phyloP scores from a whole-genome alignment of 2,329 filamentous ascomycete species.

The Colletotrichum godetiae region DNA sequence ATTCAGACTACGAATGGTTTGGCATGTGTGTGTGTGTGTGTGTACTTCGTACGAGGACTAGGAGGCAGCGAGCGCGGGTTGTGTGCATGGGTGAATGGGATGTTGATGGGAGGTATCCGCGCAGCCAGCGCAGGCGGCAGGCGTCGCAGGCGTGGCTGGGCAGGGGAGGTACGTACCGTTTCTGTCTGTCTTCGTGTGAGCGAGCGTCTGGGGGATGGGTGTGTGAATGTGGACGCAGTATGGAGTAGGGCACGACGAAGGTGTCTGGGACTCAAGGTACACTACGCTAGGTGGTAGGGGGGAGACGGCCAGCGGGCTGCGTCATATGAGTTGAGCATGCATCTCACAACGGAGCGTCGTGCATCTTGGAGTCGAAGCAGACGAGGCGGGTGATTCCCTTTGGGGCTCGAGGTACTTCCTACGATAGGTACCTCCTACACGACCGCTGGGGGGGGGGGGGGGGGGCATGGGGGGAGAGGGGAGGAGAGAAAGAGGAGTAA shows the following conservation, averaged over 20 bases:
- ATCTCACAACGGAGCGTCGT: constrained; percentile 46
- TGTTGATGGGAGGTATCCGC: constrained; percentile 34
- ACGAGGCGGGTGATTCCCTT: constrained; percentile 30
- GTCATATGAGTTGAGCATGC: constrained; percentile 46
- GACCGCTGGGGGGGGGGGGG: neutral
- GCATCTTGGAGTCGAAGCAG: constrained; percentile 29
- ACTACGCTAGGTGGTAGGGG: constrained; percentile 4
- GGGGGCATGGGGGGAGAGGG: neutral
- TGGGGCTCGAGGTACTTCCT: neutral
- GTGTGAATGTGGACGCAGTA: too few species aligned
- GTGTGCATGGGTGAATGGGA: constrained; percentile 42
- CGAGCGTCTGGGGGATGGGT: constrained; percentile 8
- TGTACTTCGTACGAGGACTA: constrained; percentile 35
- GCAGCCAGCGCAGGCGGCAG: constrained; percentile 25
- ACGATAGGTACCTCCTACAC: neutral
- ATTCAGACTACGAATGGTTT: constrained; percentile 37
- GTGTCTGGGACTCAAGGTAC: constrained; percentile 1
- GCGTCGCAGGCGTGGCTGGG: constrained; percentile 30
- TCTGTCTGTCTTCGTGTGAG: constrained; percentile 33
- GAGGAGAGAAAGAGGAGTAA: neutral
- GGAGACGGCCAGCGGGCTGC: constrained; percentile 36
- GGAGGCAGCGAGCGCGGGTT: constrained; percentile 46
- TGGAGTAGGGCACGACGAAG: too few species aligned
- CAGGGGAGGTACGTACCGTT: constrained; percentile 23
- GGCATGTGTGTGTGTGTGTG: constrained; percentile 34